Evolutionary conservation across 768 basidiomycete species (phyloP), one percentile per base, ranked within the genome.

Genomic region (Tricholomella constricta): DNA sequence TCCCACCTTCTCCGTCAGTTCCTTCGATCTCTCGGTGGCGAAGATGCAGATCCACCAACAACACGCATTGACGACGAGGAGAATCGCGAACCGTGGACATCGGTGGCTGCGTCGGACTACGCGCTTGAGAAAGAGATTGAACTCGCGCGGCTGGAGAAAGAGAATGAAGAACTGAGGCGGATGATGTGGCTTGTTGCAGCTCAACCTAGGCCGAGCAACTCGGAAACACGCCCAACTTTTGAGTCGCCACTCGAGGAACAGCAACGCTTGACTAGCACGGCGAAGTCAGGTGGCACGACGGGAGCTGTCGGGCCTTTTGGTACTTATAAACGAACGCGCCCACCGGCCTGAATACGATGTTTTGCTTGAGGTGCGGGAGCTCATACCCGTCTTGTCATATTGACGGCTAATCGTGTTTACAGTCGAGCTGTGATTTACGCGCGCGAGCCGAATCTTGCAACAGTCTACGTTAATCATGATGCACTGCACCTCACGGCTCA

Each of bases 61-160:
- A 56, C 58, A 15, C 52, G 57, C 17, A 52, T 58, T 44, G 62
- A 65, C 23, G 70, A 66, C 27, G 72, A 69, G n/a, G 75, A 76
- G 32, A 69, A 72, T 29, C 63, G 69, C 29, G 75, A 75, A 48
- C 72, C 76, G 6, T 77, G 76, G 74, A 68, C 65, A 22, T 55
- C 69, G 14, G 55, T 67, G 2, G 60, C 62, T 36, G 70, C 72
- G 2, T 76, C 80, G n/a, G 91, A 96, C 55, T 82, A 86, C 75
- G 86, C 91, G 1, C 68, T 99, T 56, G 91, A 94, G 62, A 78
- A 95, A 55, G 97, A 98, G 67, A 87, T 86, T 63, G 96, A 99
- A 72, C 82, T 99, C 2, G 82, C 85, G 27, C 78, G 94, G 45
- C 74, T 99, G 35, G 86, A 95, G 71, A 82, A 78, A 59, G 96